phyloP scores from a whole-genome alignment of 305 asterid species.

The Fraxinus paxiana region DNA sequence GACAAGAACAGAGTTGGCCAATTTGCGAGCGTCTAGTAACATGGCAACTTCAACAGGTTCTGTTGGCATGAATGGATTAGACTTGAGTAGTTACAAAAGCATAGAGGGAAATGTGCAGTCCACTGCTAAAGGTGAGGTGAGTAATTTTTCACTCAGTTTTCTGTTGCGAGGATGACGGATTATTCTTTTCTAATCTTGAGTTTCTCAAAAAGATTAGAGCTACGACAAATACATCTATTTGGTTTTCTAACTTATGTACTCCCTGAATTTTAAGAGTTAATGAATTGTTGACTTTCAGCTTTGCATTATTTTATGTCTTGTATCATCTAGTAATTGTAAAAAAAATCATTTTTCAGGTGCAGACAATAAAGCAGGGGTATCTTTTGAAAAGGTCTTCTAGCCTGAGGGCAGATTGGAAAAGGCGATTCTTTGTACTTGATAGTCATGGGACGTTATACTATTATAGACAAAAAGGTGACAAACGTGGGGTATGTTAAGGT shows the following conservation, averaged over 20 bases:
- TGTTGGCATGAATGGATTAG: slow-evolving; percentile 55
- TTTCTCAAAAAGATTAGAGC: neutral
- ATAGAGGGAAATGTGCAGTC: slow-evolving; percentile 68
- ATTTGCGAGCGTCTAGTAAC: slow-evolving; percentile 60
- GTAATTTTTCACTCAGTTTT: slow-evolving; percentile 27
- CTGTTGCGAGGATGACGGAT: slow-evolving; percentile 2
- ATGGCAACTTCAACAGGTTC: slow-evolving; percentile 58
- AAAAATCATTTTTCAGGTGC: slow-evolving; percentile 46
- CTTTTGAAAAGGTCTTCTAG: slow-evolving; percentile 87
- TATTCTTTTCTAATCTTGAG: slow-evolving; percentile 11
- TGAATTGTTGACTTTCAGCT: neutral
- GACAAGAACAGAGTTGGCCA: slow-evolving; percentile 76
- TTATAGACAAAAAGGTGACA: slow-evolving; percentile 73
- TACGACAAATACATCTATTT: neutral
- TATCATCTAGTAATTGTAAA: slow-evolving; percentile 2
- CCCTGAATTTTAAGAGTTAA: neutral
- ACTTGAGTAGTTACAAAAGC: slow-evolving; percentile 60
- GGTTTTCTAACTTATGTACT: neutral
- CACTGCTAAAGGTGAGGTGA: slow-evolving; percentile 86
- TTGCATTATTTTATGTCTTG: neutral
- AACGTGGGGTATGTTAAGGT: slow-evolving; percentile 46
- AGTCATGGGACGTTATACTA: slow-evolving; percentile 82
- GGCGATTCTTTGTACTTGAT: slow-evolving; percentile 90
- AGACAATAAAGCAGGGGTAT: slow-evolving; percentile 88
- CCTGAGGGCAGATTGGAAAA: slow-evolving; percentile 95